Percentiles rank a stretch among this genome's conserved stretches.
Evolutionary conservation across 495 filamentous ascomycete genomes (phyloP).

Genomic region (Podospora bellae-mahoneyi): DNA sequence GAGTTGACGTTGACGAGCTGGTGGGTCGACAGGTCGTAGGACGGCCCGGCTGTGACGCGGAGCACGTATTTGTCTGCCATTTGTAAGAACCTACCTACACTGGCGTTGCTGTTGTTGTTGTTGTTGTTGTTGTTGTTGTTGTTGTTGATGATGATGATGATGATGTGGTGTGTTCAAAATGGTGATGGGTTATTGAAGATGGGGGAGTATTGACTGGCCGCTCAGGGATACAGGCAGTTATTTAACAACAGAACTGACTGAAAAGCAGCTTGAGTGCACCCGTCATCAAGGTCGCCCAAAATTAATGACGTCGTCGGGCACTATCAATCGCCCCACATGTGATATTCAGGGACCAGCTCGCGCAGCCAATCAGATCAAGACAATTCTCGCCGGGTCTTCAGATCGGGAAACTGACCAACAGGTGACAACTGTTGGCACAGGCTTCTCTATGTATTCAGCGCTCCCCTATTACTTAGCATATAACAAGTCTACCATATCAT

Average conservation of each 20-base stretch:
- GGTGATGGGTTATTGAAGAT: background rate
- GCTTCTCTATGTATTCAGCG: background rate
- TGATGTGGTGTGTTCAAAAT: background rate
- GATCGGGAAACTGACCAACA: background rate
- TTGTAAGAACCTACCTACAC: no score
- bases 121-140: background rate
- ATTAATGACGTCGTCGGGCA: conserved; percentile 13
- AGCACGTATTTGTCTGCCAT: conserved; percentile 67
- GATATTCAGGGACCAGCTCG: background rate
- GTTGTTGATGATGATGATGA: no score
- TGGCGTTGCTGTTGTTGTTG: no score
- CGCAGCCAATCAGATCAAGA: background rate
- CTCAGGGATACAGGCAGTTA: no score
- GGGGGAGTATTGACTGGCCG: no score
- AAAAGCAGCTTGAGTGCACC: background rate
- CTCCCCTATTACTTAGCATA: background rate
- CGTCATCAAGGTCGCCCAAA: background rate
- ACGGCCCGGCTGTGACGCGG: conserved; percentile 69
- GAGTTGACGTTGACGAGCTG: conserved; percentile 69
- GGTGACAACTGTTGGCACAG: no score
- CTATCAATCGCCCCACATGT: background rate
- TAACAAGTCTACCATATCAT: background rate
- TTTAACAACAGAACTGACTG: no score
- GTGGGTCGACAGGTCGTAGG: conserved; percentile 66
- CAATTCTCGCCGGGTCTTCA: background rate